Conservation (phyloP, 768 basidiomycete species). For the Dioszegia crocea region DNA sequence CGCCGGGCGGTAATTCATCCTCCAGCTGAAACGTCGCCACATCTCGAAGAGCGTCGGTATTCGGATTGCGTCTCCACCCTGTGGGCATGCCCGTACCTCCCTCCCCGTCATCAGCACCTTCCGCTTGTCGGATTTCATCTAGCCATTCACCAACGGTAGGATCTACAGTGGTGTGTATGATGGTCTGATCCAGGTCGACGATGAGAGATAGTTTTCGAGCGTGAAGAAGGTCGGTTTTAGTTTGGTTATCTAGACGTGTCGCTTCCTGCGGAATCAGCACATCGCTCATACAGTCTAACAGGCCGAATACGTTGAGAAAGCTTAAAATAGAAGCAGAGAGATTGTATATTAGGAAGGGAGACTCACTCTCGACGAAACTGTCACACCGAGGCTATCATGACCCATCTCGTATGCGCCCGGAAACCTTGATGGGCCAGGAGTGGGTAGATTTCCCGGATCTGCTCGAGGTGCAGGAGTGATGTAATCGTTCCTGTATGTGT, state of each 20-base stretch:
- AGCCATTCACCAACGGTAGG: conserved; percentile 99
- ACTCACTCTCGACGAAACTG: conserved; percentile 63
- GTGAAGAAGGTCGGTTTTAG: conserved; percentile 69
- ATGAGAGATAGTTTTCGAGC: conserved; percentile 82
- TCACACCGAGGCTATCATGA: conserved; percentile 84
- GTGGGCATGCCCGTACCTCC: not conserved
- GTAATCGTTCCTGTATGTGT: conserved; percentile 39
- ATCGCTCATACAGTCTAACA: no score
- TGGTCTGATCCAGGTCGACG: conserved; percentile 97
- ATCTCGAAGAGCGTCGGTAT: conserved; percentile 85
- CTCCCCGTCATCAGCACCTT: not conserved
- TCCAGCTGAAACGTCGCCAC: conserved; percentile 82
- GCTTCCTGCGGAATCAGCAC: conserved; percentile 70
- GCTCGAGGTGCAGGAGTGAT: conserved; percentile 28
- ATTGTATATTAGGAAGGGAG: not conserved
- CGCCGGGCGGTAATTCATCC: conserved; percentile 62
- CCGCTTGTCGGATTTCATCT: conserved; percentile 51
- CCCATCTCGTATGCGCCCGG: conserved; percentile 60
- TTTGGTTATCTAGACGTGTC: conserved; percentile 76
- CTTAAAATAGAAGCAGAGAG: no score
- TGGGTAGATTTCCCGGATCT: not conserved
- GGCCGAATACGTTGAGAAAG: no score
- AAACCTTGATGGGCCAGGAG: conserved; percentile 28
- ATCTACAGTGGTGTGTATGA: conserved; percentile 97
- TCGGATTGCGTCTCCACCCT: conserved; percentile 62